Percentiles rank a stretch among this genome's conserved stretches.
These are phyloP conservation scores for Polytrichum commune DNA, from an alignment of 225 moss, liverwort and hornwort species.

Conservation along the genomic window DNA sequence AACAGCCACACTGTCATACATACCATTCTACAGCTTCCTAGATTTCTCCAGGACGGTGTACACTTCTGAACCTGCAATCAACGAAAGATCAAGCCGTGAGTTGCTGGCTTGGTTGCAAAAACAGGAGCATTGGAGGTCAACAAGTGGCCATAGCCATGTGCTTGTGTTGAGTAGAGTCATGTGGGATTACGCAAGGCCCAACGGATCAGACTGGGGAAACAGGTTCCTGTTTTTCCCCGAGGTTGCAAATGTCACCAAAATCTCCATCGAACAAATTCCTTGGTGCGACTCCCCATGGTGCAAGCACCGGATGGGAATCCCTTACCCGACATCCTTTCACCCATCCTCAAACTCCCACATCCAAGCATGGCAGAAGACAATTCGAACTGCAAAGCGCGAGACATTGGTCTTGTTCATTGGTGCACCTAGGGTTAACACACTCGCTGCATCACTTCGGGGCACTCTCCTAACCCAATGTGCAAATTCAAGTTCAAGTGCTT, in stretches of 20 bases:
- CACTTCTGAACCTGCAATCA: not conserved
- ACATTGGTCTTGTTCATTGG: constrained; percentile 1
- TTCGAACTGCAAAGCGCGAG: not conserved
- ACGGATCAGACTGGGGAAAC: constrained; percentile 8
- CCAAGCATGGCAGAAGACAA: constrained; percentile 4
- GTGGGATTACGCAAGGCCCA: constrained; percentile 13
- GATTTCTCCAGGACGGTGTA: constrained; percentile 4
- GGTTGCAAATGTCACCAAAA: constrained; percentile 5
- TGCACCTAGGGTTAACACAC: not conserved
- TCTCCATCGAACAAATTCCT: constrained; percentile 15
- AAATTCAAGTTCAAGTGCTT: not conserved
- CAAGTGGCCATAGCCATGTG: constrained; percentile 9
- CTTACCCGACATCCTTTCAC: constrained; percentile 13
- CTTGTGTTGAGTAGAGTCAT: constrained; percentile 15
- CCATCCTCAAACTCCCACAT: constrained; percentile 1
- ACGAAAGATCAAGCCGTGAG: not conserved
- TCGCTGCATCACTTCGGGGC: constrained; percentile 2
- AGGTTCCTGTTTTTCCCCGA: constrained; percentile 5
- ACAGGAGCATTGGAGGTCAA: constrained; percentile 8
- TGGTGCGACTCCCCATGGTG: not conserved
- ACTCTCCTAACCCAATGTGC: not conserved
- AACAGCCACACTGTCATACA: constrained; percentile 3
- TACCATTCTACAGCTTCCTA: constrained; percentile 15
- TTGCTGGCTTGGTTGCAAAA: constrained; percentile 12
- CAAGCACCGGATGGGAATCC: not conserved